Base-by-base conservation (phyloP, 495 filamentous ascomycete genomes). In the Hyaloscypha variabilis region DNA sequence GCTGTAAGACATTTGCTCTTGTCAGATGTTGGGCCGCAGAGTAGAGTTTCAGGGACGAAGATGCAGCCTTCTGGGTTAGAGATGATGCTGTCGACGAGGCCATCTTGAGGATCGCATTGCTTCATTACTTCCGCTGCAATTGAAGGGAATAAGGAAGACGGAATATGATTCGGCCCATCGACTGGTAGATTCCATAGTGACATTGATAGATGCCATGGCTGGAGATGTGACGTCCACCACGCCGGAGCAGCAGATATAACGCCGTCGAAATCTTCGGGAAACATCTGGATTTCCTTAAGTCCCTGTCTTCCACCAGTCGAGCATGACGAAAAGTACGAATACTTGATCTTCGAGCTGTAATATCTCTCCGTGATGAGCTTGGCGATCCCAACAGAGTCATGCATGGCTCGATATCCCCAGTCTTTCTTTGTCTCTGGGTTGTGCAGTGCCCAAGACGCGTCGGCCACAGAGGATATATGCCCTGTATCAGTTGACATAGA, bases 21-120 rank as follows among this genome's bases (percentile, higher is more conserved):
- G 5, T 72, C 70, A 39, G 68, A 61, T 2, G 67, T 57, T 13
- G 60, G 54, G 0, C 69, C 67, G 72, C 89, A 91, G 10, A 83
- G 81, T 26, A 92, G 67, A 0, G 74, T 74, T 53, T 82, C 77
- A 17, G 84, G 75, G 50, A 81, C 69, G 17, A 88, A 84, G 29
- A 78, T 73, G 76, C 89, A 93, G 19, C 81, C 74, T 46, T 79
- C 76, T 0, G 89, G 86, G 55, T 82, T 76, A 67, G 85, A 86
- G 66, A 92, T 86, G 69, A 91, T 87, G 30, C 81, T 84, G 68
- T 91, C 90, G 6, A 77, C 72, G 0, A 85, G 77, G 1, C 89
- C 89, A 71, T 92, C 90, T 23, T 85, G 74, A 5, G 60, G 67
- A 68, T 93, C 89, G 63, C 90, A 93, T 67, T 92, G 88, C 0